A percentile compares a stretch with the other conserved stretches of the same genome.
Evolutionary conservation across 1,284 basidiomycete genomes (phyloP).

Genomic region (Rhizopogon parksii): DNA sequence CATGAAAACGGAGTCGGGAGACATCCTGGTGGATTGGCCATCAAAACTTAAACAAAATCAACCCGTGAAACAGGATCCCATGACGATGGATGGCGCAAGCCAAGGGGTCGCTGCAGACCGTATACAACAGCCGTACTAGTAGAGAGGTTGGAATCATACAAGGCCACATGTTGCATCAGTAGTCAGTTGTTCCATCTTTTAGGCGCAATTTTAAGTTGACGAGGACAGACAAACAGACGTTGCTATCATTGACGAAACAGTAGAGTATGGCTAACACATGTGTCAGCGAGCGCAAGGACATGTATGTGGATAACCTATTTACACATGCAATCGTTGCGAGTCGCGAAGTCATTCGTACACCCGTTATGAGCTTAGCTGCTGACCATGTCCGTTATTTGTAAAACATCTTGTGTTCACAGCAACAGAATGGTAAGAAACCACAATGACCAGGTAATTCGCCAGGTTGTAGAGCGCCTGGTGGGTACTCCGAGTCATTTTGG

Average conservation of each 20-base stretch:
- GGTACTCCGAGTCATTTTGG: slow-evolving; percentile 47
- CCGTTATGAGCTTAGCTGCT: background rate
- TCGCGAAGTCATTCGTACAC: background rate
- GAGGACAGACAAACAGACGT: too few species aligned
- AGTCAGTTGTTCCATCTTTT: background rate
- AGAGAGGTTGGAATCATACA: background rate
- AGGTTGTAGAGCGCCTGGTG: slow-evolving; percentile 76
- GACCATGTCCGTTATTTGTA: slow-evolving; percentile 19
- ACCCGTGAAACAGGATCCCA: slow-evolving; percentile 11
- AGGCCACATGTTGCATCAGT: too few species aligned
- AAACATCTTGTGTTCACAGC: slow-evolving; percentile 69
- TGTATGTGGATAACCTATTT: too few species aligned
- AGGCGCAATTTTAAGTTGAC: too few species aligned
- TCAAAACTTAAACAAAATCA: slow-evolving; percentile 13
- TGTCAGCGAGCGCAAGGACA: too few species aligned
- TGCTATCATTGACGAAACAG: too few species aligned
- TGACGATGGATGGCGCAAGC: slow-evolving; percentile 10
- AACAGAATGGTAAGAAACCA: slow-evolving; percentile 82
- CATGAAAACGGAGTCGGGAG: slow-evolving; percentile 6
- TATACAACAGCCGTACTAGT: background rate
- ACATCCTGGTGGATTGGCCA: background rate
- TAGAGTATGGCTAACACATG: too few species aligned
- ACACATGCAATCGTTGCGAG: too few species aligned
- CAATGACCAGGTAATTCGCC: slow-evolving; percentile 76
- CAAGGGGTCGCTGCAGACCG: background rate